Base-by-base conservation (phyloP, 2,329 filamentous ascomycete genomes). In the Aphanoascus verrucosus region DNA sequence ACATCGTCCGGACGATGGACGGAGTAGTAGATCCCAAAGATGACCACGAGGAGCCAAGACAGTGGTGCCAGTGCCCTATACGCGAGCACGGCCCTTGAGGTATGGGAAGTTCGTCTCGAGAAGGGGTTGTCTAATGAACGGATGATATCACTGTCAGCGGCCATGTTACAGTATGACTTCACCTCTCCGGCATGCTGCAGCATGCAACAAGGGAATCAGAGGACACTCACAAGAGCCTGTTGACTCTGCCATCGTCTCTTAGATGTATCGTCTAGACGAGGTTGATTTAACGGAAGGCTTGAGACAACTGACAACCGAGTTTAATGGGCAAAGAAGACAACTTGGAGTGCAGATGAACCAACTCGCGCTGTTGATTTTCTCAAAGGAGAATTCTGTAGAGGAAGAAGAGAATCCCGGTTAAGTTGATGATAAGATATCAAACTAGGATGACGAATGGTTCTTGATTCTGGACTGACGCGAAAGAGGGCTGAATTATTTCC, bases 1-100 rank as follows among this genome's bases (percentile, higher is more conserved):
- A 81, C 81, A 69, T 88, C 83, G 50, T 77, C 71, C 0, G 86
- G 86, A 12, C 72, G 69, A 60, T 82, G 70, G 67, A 84, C 70
- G 47, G 80, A 80, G 69, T 93, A 94, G 74, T 87, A 88, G 66
- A 93, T 73, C 55, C 83, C 81, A 49, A 83, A 77, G 61, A 88
- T 68, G 52, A 93, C 73, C 38, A 88, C 79, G 43, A 94, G 71
- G 28, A 88, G 69, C 84, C 87, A 95, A 35, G 83, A 83, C 49
- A 88, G 57, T 42, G 83, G 77, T 3, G 86, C 87, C 57, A 89
- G 72, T 65, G 88, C 71, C 69, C 88, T 89, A 78, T 93, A 93
- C 35, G 81, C 75, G 59, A 81, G 74, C 61, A 95, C 73, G 49
- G 81, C 75, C 57, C 74, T 73, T 31, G 72, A 68, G 56, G 76